Conservation (phyloP, 805 yeast genomes). For the Kuraishia ogatae region DNA sequence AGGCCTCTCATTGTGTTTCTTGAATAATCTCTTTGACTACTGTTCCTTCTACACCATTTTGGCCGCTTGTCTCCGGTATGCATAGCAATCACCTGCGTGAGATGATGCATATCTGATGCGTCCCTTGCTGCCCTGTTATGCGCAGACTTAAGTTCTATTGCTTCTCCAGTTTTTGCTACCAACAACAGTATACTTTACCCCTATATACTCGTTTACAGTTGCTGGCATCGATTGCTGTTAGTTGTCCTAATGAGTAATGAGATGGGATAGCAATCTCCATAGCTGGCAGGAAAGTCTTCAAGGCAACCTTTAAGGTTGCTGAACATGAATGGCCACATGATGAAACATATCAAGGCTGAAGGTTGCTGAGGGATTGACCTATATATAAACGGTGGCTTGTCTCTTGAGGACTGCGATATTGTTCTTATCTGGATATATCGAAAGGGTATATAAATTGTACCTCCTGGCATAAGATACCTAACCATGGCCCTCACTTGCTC, state of each 20-base stretch:
- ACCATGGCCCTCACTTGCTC: constrained; percentile 39
- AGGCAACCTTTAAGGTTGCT: neutral
- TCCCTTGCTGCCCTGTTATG: neutral
- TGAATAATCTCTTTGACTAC: too few species aligned
- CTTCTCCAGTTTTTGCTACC: neutral
- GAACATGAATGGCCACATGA: neutral
- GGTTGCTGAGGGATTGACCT: neutral
- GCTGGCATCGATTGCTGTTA: neutral
- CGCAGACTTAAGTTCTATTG: neutral
- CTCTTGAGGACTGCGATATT: too few species aligned
- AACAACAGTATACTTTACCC: too few species aligned
- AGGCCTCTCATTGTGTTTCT: too few species aligned
- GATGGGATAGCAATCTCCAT: neutral
- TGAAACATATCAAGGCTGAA: neutral
- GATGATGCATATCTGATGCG: neutral
- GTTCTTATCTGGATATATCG: too few species aligned
- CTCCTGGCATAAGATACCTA: neutral
- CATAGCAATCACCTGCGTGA: neutral
- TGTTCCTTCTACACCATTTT: too few species aligned
- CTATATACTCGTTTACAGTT: neutral
- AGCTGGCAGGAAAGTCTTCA: too few species aligned
- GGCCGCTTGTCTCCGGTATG: neutral
- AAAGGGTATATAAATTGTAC: neutral
- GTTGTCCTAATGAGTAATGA: neutral
- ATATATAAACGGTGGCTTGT: neutral